Percentiles rank a stretch among this genome's conserved stretches.
Conservation (phyloP, 148 eudicot genomes). For the Beta vulgaris region DNA sequence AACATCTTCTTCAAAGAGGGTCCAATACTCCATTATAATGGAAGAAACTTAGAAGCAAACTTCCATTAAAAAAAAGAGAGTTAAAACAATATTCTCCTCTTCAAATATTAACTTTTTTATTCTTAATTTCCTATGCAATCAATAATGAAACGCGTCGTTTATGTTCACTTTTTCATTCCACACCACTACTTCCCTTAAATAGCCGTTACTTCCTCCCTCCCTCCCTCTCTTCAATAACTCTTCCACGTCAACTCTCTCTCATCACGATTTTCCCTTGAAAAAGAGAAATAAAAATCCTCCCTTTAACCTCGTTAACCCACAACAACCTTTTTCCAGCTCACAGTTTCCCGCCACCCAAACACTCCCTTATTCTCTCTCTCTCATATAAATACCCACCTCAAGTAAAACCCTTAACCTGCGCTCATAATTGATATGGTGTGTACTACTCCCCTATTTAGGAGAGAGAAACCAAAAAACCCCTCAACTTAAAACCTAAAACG, state of each 20-base stretch:
- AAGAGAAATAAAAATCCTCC: background rate
- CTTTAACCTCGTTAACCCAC: background rate
- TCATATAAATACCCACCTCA: conserved; percentile 8
- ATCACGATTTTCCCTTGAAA: conserved; percentile 22
- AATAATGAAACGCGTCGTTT: conserved; percentile 20
- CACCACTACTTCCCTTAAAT: conserved; percentile 3
- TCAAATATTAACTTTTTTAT: background rate
- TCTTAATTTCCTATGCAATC: background rate
- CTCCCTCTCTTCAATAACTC: background rate
- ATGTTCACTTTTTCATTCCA: too few relatives aligned
- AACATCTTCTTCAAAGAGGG: background rate
- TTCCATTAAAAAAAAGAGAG: background rate
- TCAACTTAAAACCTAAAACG: too few relatives aligned
- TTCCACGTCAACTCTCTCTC: conserved; percentile 18
- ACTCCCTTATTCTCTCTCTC: conserved; percentile 17
- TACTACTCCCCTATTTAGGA: background rate
- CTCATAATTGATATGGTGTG: conserved; percentile 5
- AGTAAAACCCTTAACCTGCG: background rate
- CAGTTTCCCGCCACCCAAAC: conserved; percentile 15
- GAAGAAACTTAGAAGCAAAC: background rate
- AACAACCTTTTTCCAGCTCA: conserved; percentile 19
- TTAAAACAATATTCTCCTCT: background rate
- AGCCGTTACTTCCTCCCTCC: conserved; percentile 15
- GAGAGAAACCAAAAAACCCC: background rate
- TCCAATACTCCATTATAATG: background rate